Evolutionary conservation across 805 yeast species (phyloP).

Genomic region (Wickerhamomyces bisporus): DNA sequence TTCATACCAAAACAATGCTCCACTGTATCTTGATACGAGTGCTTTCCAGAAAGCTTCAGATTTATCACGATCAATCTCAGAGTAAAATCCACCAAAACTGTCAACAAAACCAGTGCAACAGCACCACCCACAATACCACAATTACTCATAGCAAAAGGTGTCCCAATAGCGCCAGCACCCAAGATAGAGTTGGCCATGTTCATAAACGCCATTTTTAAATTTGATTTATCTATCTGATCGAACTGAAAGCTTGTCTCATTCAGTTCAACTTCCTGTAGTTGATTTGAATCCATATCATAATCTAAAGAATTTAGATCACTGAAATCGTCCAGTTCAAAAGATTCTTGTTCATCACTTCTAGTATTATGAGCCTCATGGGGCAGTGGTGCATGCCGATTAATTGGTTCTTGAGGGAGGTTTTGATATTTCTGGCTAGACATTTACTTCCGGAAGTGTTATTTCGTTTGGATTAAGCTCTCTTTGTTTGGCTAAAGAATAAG

Average conservation of each 20-base stretch:
- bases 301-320: conserved; percentile 21
- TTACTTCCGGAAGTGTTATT: no score
- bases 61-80: conserved; percentile 73
- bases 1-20: conserved; percentile 67
- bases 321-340: conserved; percentile 18
- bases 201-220: conserved; percentile 86
- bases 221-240: conserved; percentile 37
- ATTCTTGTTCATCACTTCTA: conserved; percentile 4
- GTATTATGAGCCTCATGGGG: no score
- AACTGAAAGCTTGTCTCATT: conserved; percentile 1
- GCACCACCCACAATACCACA: conserved; percentile 76
- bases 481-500: no score
- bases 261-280: not conserved
- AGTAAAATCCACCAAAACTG: conserved; percentile 86
- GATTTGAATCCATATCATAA: conserved; percentile 10
- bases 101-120: conserved; percentile 51
- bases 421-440: no score
- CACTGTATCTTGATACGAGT: conserved; percentile 83
- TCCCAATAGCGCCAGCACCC: conserved; percentile 95
- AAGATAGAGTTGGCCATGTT: conserved; percentile 94
- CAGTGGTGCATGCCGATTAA: no score
- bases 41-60: conserved; percentile 69
- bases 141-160: conserved; percentile 81
- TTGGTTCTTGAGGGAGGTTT: no score
- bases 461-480: no score